Evolutionary conservation across 768 basidiomycete species (phyloP), one percentile per base, ranked within the genome.

Genomic region (Kwoniella sp.): DNA sequence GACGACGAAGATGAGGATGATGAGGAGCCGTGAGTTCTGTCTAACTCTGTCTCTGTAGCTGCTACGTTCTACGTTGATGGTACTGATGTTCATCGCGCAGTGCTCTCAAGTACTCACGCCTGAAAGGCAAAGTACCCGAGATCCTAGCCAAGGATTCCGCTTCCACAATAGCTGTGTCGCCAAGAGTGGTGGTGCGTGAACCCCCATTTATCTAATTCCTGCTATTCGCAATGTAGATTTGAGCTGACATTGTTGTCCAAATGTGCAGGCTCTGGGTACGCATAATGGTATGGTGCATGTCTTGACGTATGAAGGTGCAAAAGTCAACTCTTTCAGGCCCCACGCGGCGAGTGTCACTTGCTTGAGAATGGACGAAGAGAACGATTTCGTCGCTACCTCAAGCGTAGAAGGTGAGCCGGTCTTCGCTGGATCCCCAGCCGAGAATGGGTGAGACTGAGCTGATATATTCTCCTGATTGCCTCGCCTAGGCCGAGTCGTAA

Each of bases 241-340:
- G 15, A 47, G 59, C 48, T 52, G n/a, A n/a, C n/a, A n/a, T n/a
- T n/a, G n/a, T 15, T 41, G 31, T 45, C 31, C 71, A 13, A 73
- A 56, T 25, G 47, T 41, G 13, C 65, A 98, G 93, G 91, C 89
- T 26, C 81, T 98, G 38, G 95, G 94, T 23, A 96, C 95, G 1
- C 94, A 97, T 79, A 86, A 86, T 55, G 95, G 95, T n/a, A 88
- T 93, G 68, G 87, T 97, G 2, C 91, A 96, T 76, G 85, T 96
- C 22, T 83, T 96, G 15, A 89, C 89, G 75, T 84, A 90, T 45
- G 82, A 86, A 28, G 95, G 94, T 3, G 86, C 87, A 61, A 87
- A 90, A 50, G 85, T 93, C 81, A 94, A 92, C 80, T 91, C 91
- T 1, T 96, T 88, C 81, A 89, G 92, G 74, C 91, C 90, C 1